phyloP scores from a whole-genome alignment of 805 yeast species.

The Metschnikowia sp. region DNA sequence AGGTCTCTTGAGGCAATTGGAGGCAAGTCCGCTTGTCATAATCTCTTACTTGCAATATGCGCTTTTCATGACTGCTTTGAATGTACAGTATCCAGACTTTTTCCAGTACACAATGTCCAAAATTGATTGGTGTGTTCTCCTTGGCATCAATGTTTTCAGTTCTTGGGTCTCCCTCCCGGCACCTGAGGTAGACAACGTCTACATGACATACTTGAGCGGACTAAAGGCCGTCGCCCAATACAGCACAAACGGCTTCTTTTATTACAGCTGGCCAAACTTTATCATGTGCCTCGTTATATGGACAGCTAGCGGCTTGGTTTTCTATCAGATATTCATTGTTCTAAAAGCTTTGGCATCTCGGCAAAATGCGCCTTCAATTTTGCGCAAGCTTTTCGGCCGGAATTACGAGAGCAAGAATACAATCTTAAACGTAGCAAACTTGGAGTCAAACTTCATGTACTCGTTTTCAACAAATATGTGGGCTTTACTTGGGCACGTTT shows the following conservation, averaged over 20 bases:
- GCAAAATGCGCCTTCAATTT: neutral
- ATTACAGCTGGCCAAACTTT: slow-evolving; percentile 43
- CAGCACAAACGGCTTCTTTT: slow-evolving; percentile 21
- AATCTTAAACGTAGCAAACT: neutral
- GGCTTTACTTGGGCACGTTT: slow-evolving; percentile 30
- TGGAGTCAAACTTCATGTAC: neutral
- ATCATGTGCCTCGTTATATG: slow-evolving; percentile 32
- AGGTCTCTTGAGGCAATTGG: slow-evolving; percentile 51
- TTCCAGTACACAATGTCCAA: slow-evolving; percentile 52
- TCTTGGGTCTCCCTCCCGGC: slow-evolving; percentile 6
- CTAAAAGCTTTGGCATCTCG: slow-evolving; percentile 12
- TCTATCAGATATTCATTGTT: slow-evolving; percentile 21
- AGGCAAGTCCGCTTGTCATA: slow-evolving; percentile 50
- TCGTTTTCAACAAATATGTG: slow-evolving; percentile 13
- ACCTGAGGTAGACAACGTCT: slow-evolving; percentile 31
- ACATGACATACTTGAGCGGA: slow-evolving; percentile 41
- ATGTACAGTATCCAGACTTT: slow-evolving; percentile 59
- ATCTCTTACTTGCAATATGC: slow-evolving; percentile 57
- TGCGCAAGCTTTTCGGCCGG: slow-evolving; percentile 7
- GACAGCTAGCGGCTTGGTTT: slow-evolving; percentile 22
- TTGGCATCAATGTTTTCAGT: slow-evolving; percentile 29
- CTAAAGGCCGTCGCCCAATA: slow-evolving; percentile 36
- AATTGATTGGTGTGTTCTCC: slow-evolving; percentile 55
- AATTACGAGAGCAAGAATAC: neutral
- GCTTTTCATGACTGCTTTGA: slow-evolving; percentile 52